Evolutionary conservation across 1,284 basidiomycete species (phyloP).

Genomic region (Apiotrichum montevideense): DNA sequence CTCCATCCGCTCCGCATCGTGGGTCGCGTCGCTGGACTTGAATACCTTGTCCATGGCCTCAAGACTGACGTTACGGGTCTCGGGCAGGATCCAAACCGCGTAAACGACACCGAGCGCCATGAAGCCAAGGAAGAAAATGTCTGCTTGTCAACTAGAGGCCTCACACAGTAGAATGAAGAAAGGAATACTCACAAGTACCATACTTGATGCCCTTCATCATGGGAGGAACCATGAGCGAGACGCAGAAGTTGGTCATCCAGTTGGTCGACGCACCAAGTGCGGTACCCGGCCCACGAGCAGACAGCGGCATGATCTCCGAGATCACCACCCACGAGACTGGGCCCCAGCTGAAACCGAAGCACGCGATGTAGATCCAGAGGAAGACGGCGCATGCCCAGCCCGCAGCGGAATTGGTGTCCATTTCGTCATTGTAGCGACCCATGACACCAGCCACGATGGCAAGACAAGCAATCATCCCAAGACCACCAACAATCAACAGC

Average conservation of each 20-base stretch:
- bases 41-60: constrained; percentile 22
- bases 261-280: constrained; percentile 20
- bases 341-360: constrained; percentile 18
- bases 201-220: constrained; percentile 18
- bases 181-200: constrained; percentile 7
- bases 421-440: constrained; percentile 11
- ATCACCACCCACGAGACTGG: constrained; percentile 23
- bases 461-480: constrained; percentile 23
- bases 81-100: constrained; percentile 21
- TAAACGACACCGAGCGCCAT: constrained; percentile 21
- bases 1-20: constrained; percentile 15
- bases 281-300: constrained; percentile 15
- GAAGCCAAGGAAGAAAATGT: constrained; percentile 23
- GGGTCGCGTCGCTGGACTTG: constrained; percentile 17
- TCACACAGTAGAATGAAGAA: not conserved
- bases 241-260: constrained; percentile 23
- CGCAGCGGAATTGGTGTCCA: constrained; percentile 6
- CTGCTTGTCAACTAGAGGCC: not conserved
- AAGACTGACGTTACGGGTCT: constrained; percentile 19
- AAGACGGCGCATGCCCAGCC: constrained; percentile 20
- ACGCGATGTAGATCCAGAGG: constrained; percentile 22
- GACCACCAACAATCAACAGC: constrained; percentile 19
- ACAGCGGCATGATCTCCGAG: constrained; percentile 21
- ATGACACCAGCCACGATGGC: constrained; percentile 20
- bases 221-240: constrained; percentile 18